These are phyloP conservation scores for Dorcoceras hygrometricum DNA, from an alignment of 257 asterid species.

Conservation along the genomic window DNA sequence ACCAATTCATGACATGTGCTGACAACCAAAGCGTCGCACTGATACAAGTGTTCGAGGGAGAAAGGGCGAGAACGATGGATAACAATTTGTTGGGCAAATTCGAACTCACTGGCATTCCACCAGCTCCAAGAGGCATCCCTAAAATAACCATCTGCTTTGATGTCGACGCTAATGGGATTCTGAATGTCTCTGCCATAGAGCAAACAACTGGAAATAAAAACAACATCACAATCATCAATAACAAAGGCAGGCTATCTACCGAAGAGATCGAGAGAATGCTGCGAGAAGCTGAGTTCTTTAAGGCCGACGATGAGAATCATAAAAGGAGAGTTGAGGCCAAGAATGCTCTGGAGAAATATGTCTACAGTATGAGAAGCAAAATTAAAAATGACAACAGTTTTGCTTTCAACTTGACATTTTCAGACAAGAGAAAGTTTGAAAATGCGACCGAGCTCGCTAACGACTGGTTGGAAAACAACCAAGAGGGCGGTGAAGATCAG, in stretches of 20 bases:
- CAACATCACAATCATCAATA: background rate
- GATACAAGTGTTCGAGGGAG: slow-evolving; percentile 3
- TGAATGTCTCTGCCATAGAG: background rate
- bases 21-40: background rate
- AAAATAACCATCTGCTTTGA: background rate
- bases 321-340: background rate
- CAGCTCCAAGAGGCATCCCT: background rate
- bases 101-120: background rate
- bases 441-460: background rate
- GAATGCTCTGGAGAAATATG: background rate
- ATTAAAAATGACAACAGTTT: background rate
- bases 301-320: background rate
- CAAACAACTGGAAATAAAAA: background rate
- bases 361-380: background rate
- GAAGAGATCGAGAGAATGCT: background rate
- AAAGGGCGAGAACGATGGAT: background rate
- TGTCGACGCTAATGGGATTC: background rate
- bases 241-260: background rate
- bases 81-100: slow-evolving; percentile 8
- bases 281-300: background rate
- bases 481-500: background rate
- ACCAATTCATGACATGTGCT: background rate
- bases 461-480: background rate
- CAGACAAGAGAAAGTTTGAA: slow-evolving; percentile 2
- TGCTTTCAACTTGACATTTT: background rate